phyloP scores from a whole-genome alignment of 1,284 basidiomycete species.

The Thecaphora thlaspeos region DNA sequence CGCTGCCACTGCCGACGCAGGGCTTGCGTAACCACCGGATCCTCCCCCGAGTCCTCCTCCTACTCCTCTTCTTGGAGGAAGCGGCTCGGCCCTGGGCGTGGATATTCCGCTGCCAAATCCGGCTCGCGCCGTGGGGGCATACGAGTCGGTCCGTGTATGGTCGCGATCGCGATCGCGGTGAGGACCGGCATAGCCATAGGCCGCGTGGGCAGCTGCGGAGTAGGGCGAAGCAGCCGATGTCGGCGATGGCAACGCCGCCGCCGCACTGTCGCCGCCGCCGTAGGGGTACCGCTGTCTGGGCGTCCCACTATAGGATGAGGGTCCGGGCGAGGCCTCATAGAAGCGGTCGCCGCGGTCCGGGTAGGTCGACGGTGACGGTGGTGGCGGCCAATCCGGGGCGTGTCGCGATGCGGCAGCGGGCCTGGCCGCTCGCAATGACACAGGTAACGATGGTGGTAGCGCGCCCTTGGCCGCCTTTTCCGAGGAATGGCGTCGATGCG shows the following conservation, averaged over 20 bases:
- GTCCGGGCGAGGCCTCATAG: background rate
- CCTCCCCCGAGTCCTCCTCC: no score
- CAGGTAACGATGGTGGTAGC: no score
- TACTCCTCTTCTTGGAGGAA: background rate
- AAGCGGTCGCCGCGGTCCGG: background rate
- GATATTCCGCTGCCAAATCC: slow-evolving; percentile 7
- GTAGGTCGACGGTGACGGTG: background rate
- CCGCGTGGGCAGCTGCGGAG: background rate
- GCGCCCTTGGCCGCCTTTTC: background rate
- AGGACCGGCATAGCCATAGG: background rate
- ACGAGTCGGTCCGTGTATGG: slow-evolving; percentile 11
- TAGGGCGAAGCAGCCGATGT: background rate
- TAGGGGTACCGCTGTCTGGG: background rate
- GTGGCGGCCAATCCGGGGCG: no score
- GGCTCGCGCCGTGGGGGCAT: slow-evolving; percentile 8
- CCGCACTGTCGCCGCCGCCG: background rate
- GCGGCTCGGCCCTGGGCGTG: slow-evolving; percentile 10
- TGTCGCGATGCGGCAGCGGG: no score
- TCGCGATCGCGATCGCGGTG: slow-evolving; percentile 21
- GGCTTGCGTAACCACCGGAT: background rate
- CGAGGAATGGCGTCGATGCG: background rate
- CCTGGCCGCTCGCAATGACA: no score
- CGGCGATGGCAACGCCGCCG: no score
- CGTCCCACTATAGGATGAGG: background rate
- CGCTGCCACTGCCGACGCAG: slow-evolving; percentile 2